These are phyloP conservation scores for Salvia miltiorrhiza DNA, from an alignment of 257 asterid species.

Conservation along the genomic window DNA sequence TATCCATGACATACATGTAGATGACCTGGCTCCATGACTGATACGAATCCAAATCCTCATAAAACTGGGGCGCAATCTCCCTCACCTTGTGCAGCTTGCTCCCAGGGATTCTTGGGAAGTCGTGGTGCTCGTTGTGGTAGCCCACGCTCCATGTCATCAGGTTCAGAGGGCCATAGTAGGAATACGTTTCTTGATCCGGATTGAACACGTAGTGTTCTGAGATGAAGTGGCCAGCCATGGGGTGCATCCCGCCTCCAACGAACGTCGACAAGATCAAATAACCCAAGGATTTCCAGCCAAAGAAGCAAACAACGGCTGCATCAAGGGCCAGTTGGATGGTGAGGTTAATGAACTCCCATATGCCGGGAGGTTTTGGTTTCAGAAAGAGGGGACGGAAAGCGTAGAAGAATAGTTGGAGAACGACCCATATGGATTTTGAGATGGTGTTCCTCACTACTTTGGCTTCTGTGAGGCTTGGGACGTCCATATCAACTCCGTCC, in stretches of 20 bases:
- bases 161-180: constrained; percentile 88
- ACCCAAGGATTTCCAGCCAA: constrained; percentile 76
- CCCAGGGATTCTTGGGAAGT: constrained; percentile 91
- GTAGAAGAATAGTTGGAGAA: constrained; percentile 82
- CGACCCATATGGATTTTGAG: constrained; percentile 76
- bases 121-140: constrained; percentile 96
- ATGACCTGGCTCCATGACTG: constrained; percentile 92
- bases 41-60: constrained; percentile 55
- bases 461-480: constrained; percentile 73
- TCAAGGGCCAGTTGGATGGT: constrained; percentile 64
- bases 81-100: constrained; percentile 80
- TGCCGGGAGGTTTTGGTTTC: constrained; percentile 93
- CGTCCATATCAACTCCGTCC: constrained; percentile 90
- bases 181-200: constrained; percentile 73
- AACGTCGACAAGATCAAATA: constrained; percentile 84
- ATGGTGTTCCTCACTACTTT: constrained; percentile 45
- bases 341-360: constrained; percentile 81
- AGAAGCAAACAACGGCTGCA: constrained; percentile 55
- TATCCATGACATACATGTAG: constrained; percentile 70
- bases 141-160: constrained; percentile 90
- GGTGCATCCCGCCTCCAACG: constrained; percentile 97
- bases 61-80: constrained; percentile 92
- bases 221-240: constrained; percentile 96
- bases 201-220: constrained; percentile 85
- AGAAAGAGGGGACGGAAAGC: constrained; percentile 83